phyloP scores from a whole-genome alignment of 1,139 yeast genomes.

The Blastobotrys persicus region DNA sequence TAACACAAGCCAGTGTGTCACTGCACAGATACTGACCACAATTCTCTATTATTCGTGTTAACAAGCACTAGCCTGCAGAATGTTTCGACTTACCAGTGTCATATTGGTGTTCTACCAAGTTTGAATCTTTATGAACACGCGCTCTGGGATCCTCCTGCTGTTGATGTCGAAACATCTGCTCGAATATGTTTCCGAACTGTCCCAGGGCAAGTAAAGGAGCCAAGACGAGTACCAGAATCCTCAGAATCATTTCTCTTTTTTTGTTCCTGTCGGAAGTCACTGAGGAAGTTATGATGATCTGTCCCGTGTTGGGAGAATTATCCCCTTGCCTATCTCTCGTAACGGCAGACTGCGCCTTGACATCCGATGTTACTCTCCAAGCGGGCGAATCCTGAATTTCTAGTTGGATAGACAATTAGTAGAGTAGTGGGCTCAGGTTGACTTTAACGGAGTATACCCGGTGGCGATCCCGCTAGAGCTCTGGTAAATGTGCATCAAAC shows the following conservation, averaged over 20 bases:
- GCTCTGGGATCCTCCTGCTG: constrained; percentile 27
- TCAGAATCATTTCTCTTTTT: neutral
- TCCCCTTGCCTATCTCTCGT: no score
- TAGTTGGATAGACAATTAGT: no score
- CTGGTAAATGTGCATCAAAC: no score
- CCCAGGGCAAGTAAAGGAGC: constrained; percentile 20
- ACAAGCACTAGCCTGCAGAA: neutral
- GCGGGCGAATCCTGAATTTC: no score
- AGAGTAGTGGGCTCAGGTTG: no score
- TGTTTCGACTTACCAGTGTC: constrained; percentile 28
- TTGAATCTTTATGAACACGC: constrained; percentile 27
- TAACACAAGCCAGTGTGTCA: constrained; percentile 77
- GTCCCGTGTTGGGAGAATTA: neutral
- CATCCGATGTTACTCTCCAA: no score
- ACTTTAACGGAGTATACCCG: no score
- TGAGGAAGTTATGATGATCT: no score
- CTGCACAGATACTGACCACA: constrained; percentile 78
- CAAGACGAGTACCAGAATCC: constrained; percentile 4
- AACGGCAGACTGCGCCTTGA: no score
- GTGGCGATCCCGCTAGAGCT: no score
- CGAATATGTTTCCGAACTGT: constrained; percentile 37
- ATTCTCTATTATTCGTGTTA: constrained; percentile 14
- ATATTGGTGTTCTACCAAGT: constrained; percentile 37
- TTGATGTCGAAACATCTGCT: constrained; percentile 37
- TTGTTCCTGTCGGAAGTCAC: no score